Base-by-base conservation (phyloP, 805 yeast genomes). In the Candida khao-thaluensis region DNA sequence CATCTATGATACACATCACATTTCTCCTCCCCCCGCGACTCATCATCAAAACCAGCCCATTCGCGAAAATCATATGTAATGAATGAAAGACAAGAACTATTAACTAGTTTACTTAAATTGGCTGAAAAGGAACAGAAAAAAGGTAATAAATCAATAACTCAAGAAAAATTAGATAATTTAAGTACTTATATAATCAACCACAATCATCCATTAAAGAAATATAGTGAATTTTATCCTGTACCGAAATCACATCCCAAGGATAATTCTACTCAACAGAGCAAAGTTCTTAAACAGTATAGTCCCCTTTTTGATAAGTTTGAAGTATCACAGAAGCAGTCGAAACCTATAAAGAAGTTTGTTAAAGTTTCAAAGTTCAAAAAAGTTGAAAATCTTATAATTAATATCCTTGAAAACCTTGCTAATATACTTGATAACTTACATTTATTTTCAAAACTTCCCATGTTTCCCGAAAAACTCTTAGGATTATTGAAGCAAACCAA, bases 351-450 rank as follows among this genome's bases (percentile, higher is more conserved):
- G 24, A 42, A 29, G 30, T 30, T 37, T 10, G n/a, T 25, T 11
- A 39, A 40, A 12, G 48, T 49, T 28, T 56, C 65, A 41, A 52
- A 62, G 2, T 53, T 66, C 42, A 63, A 60, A 33, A 51, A 52
- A 8, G 25, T 62, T 5, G 74, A 69, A 47, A 29, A 47, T 9
- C 35, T 52, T 1, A 37, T 65, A 4, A 55, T 69, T 3, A 53
- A 52, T 5, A 47, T 60, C 1, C 46, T 69, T 16, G 74, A 69
- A 47, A 52, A 55, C 2, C 17, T 63, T 25, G 74, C 72, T 22
- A 65, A 62, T 35, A 45, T 69, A 5, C 49, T 69, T 14, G 74
- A 69, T 48, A 69, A 66, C 40, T 53, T 69, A 11, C 72, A 69
- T 42, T 59, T 69, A 30, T 59, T 69, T 21, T 64, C 71, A 30